phyloP scores from a whole-genome alignment of 2,329 filamentous ascomycete genomes.

The Ophiostoma australiae region DNA sequence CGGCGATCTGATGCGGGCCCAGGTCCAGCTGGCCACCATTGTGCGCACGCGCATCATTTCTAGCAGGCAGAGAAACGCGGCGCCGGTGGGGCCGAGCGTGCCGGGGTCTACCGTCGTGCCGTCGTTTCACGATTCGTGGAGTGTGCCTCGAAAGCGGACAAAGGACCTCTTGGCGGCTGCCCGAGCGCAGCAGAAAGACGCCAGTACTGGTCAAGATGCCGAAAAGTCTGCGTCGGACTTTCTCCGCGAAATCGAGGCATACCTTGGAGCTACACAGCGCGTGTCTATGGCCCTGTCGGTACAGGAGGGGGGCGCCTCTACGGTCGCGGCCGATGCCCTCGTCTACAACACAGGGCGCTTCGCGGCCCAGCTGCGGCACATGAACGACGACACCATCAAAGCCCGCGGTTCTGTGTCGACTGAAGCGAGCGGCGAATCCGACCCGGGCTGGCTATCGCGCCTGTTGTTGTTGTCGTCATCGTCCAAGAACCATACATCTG shows the following conservation, averaged over 20 bases:
- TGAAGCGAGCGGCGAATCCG: slow-evolving; percentile 24
- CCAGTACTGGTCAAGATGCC: not conserved
- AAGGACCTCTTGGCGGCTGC: slow-evolving; percentile 17
- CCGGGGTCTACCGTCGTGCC: not conserved
- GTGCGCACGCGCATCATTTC: slow-evolving; percentile 35
- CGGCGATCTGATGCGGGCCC: slow-evolving; percentile 58
- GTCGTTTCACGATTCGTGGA: slow-evolving; percentile 23
- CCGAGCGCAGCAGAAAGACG: not conserved
- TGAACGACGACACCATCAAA: not conserved
- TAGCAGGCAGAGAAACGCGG: not conserved
- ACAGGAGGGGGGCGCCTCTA: slow-evolving; percentile 21
- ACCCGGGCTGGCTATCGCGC: not conserved
- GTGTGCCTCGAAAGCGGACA: slow-evolving; percentile 21
- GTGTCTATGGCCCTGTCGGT: slow-evolving; percentile 23
- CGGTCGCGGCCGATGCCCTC: slow-evolving; percentile 22
- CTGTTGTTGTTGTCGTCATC: not conserved
- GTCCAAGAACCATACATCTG: slow-evolving; percentile 21
- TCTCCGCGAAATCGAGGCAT: slow-evolving; percentile 68
- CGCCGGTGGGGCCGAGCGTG: not conserved
- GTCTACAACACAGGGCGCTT: slow-evolving; percentile 19
- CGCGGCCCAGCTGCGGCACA: slow-evolving; percentile 23
- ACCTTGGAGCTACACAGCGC: slow-evolving; percentile 59
- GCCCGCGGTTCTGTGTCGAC: slow-evolving; percentile 20
- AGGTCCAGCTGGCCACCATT: slow-evolving; percentile 71
- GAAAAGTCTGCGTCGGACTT: slow-evolving; percentile 38